These are phyloP conservation scores for Pisolithus microcarpus DNA, from an alignment of 768 basidiomycete species.

Conservation along the genomic window DNA sequence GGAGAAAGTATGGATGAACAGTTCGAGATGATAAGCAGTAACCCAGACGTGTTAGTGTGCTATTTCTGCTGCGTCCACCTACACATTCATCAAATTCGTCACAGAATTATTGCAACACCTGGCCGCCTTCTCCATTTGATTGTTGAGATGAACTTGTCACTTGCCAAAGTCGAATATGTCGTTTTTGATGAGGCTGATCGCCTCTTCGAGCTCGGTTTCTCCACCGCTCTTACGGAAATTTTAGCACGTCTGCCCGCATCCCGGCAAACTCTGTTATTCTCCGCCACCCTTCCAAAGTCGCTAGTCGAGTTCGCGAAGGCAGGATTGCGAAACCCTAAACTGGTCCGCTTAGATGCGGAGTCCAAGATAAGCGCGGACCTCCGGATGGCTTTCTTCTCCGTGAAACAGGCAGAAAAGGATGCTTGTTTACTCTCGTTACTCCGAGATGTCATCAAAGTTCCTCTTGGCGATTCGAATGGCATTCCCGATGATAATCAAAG, in stretches of 20 bases:
- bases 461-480: conserved; percentile 36
- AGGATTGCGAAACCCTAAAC: conserved; percentile 86
- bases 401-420: conserved; percentile 92
- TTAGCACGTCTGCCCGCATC: conserved; percentile 77
- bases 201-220: conserved; percentile 98
- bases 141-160: conserved; percentile 93
- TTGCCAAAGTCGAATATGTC: conserved; percentile 80
- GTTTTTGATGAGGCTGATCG: conserved; percentile 99
- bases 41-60: conserved; percentile 84
- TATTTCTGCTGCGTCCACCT: conserved; percentile 6
- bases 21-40: conserved; percentile 89
- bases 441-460: conserved; percentile 82
- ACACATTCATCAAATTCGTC: conserved; percentile 7
- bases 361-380: conserved; percentile 93
- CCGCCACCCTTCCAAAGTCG: conserved; percentile 91
- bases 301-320: conserved; percentile 99
- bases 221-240: conserved; percentile 85
- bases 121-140: conserved; percentile 94
- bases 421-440: conserved; percentile 80
- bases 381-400: conserved; percentile 88
- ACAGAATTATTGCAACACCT: conserved; percentile 93
- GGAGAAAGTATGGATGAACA: conserved; percentile 95
- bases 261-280: conserved; percentile 92
- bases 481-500: conserved; percentile 19
- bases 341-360: conserved; percentile 94